Percentiles rank a stretch among this genome's conserved stretches.
Conservation (phyloP, 352 stramenopile genomes). For the Phytophthora fragariaefolia region DNA sequence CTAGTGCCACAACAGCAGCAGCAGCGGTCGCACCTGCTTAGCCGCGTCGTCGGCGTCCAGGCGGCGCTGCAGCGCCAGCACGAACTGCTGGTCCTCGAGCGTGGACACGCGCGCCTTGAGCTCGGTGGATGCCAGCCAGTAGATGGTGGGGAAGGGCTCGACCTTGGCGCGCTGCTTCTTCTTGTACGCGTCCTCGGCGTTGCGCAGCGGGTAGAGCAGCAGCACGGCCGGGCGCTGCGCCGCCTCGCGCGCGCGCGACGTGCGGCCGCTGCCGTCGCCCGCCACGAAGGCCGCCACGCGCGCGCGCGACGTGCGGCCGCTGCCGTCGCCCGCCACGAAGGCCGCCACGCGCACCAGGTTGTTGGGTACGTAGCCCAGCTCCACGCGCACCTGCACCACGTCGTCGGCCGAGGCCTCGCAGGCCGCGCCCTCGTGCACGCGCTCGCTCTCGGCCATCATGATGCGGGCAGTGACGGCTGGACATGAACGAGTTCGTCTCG, state of each 20-base stretch:
- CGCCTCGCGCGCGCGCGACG: constrained; percentile 8
- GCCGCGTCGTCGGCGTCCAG: constrained; percentile 43
- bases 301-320: constrained; percentile 13
- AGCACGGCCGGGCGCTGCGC: constrained; percentile 42
- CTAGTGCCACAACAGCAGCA: background rate
- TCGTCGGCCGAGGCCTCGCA: constrained; percentile 44
- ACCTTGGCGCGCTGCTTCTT: constrained; percentile 59
- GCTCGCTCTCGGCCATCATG: constrained; percentile 12
- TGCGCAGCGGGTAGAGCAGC: constrained; percentile 66
- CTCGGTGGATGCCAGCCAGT: constrained; percentile 58
- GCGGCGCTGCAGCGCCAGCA: constrained; percentile 49
- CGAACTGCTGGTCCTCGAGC: constrained; percentile 60
- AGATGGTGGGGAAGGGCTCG: constrained; percentile 75
- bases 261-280: constrained; percentile 20
- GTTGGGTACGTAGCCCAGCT: constrained; percentile 60
- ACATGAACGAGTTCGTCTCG: too few relatives aligned
- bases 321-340: constrained; percentile 29
- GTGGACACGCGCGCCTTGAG: constrained; percentile 60
- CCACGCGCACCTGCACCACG: constrained; percentile 41
- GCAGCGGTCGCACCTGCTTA: constrained; percentile 39
- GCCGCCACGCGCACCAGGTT: constrained; percentile 58
- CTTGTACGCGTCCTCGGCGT: constrained; percentile 64
- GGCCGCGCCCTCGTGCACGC: constrained; percentile 45
- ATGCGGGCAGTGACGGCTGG: background rate
- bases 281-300: constrained; percentile 19